Base-by-base conservation (phyloP, 1,284 basidiomycete genomes). In the Cyathus pygmaeus region DNA sequence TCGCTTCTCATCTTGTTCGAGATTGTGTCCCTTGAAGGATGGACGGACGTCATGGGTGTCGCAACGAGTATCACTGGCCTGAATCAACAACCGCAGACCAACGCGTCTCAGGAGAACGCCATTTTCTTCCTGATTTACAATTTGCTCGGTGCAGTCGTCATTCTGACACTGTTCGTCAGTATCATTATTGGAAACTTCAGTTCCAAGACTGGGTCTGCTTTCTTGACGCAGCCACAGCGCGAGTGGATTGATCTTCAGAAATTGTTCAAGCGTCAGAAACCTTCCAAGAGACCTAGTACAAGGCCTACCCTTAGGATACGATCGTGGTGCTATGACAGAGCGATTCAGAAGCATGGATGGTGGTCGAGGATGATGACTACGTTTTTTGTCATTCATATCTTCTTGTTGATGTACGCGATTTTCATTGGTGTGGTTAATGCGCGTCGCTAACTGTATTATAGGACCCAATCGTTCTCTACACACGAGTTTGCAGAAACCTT, bases 121-220 rank as follows among this genome's bases (percentile, higher is more conserved):
- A 86, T 99, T 55, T 99, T 98, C 78, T 95, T 98, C 81, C 76
- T 99, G 57, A 87, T 96, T 60, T 99, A 97, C 81, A 98, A 98
- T 71, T 83, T 99, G 31, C 82, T 99, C 65, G 97, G 97, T 41
- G 96, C 89, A 3, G 91, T 96, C 29, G 92, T 98, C 53, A 95
- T 96, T 69, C 82, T 95, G 66, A 94, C 94, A 1, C 85, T 96
- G 41, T 96, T 96, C 78, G 87, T 96, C 76, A 92, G 94, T 81
- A 95, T 98, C 75, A 98, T 98, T 77, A 98, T 99, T 71, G 92
- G 93, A 57, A 98, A 98, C 77, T 98, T 98, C 79, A 90, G 89
- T 65, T 89, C 90, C 23, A 91, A 89, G 71, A 96, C 94, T 6
- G 95, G 95, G 31, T 88, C 87, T 36, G 95, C 92, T 4, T 89